Evolutionary conservation across 2,329 filamentous ascomycete species (phyloP).

Genomic region (Penicillium digitatum): DNA sequence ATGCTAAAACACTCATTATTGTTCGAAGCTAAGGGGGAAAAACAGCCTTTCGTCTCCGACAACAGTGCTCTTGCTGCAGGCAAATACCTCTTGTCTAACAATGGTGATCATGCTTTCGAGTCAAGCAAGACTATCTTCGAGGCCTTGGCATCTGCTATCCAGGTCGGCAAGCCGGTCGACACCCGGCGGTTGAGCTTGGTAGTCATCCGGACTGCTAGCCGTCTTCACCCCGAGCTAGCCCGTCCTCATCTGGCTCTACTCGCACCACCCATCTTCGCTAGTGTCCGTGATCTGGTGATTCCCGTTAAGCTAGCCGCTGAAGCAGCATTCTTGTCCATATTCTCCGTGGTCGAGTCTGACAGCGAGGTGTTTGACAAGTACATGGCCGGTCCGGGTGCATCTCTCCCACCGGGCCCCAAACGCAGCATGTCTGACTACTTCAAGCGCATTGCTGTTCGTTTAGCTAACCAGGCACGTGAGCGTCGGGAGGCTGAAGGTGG

Average conservation of each 20-base stretch:
- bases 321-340: conserved; percentile 86
- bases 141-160: conserved; percentile 68
- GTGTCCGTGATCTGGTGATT: conserved; percentile 86
- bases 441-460: conserved; percentile 79
- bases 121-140: conserved; percentile 75
- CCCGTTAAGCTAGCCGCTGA: conserved; percentile 94
- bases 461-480: conserved; percentile 84
- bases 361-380: conserved; percentile 85
- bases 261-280: conserved; percentile 79
- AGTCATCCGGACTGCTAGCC: conserved; percentile 77
- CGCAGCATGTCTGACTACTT: conserved; percentile 96
- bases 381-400: conserved; percentile 64
- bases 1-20: background rate
- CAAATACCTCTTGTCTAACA: conserved; percentile 74
- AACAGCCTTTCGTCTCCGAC: conserved; percentile 74
- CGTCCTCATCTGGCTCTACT: conserved; percentile 76
- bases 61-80: conserved; percentile 86
- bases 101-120: conserved; percentile 62
- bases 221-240: conserved; percentile 73
- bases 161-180: conserved; percentile 74
- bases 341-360: conserved; percentile 85
- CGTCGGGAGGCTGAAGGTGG: conserved; percentile 88
- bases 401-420: conserved; percentile 68
- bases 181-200: conserved; percentile 82
- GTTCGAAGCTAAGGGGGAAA: conserved; percentile 15